These are phyloP conservation scores for Mycena albidolilacea DNA, from an alignment of 768 basidiomycete genomes.

Conservation along the genomic window DNA sequence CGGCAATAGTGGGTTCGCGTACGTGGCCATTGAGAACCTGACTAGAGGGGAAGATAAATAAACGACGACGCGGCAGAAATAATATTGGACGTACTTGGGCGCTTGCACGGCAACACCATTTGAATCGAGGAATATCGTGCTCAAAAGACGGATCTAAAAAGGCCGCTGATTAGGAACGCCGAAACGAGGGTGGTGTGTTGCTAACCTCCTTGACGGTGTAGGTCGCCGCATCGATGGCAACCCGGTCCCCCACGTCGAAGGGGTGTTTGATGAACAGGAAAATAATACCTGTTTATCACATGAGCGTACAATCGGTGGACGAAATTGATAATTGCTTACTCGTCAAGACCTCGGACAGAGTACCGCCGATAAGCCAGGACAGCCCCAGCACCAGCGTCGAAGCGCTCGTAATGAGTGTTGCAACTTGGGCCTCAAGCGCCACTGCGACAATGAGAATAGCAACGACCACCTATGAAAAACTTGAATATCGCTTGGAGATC, in stretches of 20 bases:
- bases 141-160: constrained; percentile 77
- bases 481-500: background rate
- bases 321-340: constrained; percentile 48
- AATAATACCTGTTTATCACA: constrained; percentile 66
- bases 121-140: constrained; percentile 78
- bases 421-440: constrained; percentile 82
- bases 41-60: constrained; percentile 11
- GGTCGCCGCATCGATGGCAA: constrained; percentile 64
- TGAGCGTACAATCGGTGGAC: background rate
- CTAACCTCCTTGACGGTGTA: constrained; percentile 84
- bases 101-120: constrained; percentile 77
- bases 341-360: constrained; percentile 84
- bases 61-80: background rate
- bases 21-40: constrained; percentile 33
- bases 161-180: background rate
- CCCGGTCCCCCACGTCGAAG: constrained; percentile 86
- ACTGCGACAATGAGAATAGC: constrained; percentile 86
- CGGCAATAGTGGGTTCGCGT: constrained; percentile 7
- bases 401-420: constrained; percentile 82
- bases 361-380: constrained; percentile 90
- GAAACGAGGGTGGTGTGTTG: background rate
- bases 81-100: constrained; percentile 59
- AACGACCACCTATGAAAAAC: constrained; percentile 59
- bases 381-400: constrained; percentile 75
- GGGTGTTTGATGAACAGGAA: constrained; percentile 93